Evolutionary conservation across 306 rosid species (phyloP).

Genomic region (Cercis canadensis): DNA sequence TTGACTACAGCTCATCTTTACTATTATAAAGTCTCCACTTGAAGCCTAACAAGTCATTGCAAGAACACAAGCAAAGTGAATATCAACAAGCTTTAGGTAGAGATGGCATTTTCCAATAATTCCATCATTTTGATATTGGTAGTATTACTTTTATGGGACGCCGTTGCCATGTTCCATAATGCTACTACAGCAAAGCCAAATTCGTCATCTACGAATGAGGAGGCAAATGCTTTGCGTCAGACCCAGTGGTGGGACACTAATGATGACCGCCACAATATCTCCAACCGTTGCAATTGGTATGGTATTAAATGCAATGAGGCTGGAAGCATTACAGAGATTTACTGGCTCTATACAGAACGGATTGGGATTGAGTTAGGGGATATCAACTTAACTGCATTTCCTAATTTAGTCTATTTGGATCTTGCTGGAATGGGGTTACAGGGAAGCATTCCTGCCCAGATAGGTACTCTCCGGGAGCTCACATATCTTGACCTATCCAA

Average conservation of each 20-base stretch:
- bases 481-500: slow-evolving; percentile 8
- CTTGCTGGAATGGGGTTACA: background rate
- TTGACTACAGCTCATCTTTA: too few species aligned
- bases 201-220: too few species aligned
- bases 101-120: too few species aligned
- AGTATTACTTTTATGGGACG: too few species aligned
- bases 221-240: too few species aligned
- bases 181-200: too few species aligned
- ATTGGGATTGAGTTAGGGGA: background rate
- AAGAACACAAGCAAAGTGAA: too few species aligned
- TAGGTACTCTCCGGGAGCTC: slow-evolving; percentile 8
- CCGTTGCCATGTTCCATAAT: too few species aligned
- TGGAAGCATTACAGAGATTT: background rate
- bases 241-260: background rate
- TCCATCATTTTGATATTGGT: too few species aligned
- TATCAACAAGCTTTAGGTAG: too few species aligned
- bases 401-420: background rate
- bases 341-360: accelerated
- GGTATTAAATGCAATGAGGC: background rate
- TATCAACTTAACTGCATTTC: slow-evolving; percentile 2
- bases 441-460: background rate
- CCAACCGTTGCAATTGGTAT: background rate
- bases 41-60: too few species aligned
- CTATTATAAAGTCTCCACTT: too few species aligned
- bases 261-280: background rate